These are phyloP conservation scores for Carallia brachiata DNA, from an alignment of 345 rosid genomes.

Conservation along the genomic window DNA sequence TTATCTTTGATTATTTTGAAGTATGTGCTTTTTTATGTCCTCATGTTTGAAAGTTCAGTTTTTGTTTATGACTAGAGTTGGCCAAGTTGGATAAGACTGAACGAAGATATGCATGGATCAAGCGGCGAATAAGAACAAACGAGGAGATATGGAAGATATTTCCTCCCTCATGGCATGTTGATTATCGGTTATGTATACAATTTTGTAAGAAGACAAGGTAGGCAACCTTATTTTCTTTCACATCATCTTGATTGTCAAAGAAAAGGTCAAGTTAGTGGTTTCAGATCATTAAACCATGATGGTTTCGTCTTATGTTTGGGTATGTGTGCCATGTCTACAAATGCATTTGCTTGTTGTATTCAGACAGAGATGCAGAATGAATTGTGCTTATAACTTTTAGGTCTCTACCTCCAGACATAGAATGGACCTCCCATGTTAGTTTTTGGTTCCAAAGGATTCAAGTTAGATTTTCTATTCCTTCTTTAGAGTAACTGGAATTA, in stretches of 20 bases:
- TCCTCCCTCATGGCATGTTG: constrained; percentile 96
- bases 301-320: no score
- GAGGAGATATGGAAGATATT: constrained; percentile 97
- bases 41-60: constrained; percentile 3
- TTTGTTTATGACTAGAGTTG: constrained; percentile 46
- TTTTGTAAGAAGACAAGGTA: constrained; percentile 97
- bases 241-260: background rate
- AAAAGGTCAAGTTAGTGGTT: background rate
- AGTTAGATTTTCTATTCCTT: no score
- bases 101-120: constrained; percentile 96
- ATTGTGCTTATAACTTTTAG: no score
- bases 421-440: no score
- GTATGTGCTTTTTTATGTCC: constrained; percentile 15
- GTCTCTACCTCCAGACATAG: no score
- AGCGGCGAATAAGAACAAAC: constrained; percentile 91
- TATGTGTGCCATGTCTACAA: no score
- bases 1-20: background rate
- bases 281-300: background rate
- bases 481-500: no score
- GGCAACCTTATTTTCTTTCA: background rate
- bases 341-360: no score
- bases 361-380: no score
- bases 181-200: constrained; percentile 88
- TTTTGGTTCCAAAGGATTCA: no score
- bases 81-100: constrained; percentile 98